These are phyloP conservation scores for Ilex aquifolium DNA, from an alignment of 257 asterid species.

Conservation along the genomic window DNA sequence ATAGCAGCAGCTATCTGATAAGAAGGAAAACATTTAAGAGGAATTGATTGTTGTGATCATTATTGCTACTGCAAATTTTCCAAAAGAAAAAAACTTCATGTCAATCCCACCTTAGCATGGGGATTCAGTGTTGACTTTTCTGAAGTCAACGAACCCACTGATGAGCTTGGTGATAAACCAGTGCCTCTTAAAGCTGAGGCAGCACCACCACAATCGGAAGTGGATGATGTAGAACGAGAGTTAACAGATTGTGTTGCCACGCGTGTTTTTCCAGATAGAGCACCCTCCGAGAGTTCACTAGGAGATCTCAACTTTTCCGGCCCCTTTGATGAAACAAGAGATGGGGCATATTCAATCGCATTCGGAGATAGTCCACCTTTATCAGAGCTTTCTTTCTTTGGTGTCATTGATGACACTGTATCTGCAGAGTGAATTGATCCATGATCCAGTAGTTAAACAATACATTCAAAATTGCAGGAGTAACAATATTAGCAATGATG, in stretches of 20 bases:
- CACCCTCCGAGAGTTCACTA: conserved; percentile 34
- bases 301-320: conserved; percentile 47
- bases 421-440: conserved; percentile 22
- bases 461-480: no score
- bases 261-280: conserved; percentile 42
- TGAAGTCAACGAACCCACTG: conserved; percentile 75
- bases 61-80: no score
- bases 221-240: conserved; percentile 56
- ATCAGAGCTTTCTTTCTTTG: conserved; percentile 40
- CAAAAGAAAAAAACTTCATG: background rate
- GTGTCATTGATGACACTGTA: conserved; percentile 25
- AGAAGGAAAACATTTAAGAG: background rate
- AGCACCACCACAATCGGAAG: conserved; percentile 64
- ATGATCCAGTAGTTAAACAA: no score
- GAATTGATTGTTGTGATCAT: no score
- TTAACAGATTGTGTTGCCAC: conserved; percentile 28
- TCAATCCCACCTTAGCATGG: conserved; percentile 68
- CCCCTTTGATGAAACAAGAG: conserved; percentile 41
- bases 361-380: conserved; percentile 48
- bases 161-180: conserved; percentile 79
- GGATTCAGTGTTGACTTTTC: conserved; percentile 91
- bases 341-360: conserved; percentile 53
- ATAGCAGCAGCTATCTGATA: background rate
- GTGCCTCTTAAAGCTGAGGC: conserved; percentile 61
- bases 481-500: background rate